Percentiles rank a stretch among this genome's conserved stretches.
Conservation (phyloP, 2,329 filamentous ascomycete species). For the Fusarium phyllophilum region DNA sequence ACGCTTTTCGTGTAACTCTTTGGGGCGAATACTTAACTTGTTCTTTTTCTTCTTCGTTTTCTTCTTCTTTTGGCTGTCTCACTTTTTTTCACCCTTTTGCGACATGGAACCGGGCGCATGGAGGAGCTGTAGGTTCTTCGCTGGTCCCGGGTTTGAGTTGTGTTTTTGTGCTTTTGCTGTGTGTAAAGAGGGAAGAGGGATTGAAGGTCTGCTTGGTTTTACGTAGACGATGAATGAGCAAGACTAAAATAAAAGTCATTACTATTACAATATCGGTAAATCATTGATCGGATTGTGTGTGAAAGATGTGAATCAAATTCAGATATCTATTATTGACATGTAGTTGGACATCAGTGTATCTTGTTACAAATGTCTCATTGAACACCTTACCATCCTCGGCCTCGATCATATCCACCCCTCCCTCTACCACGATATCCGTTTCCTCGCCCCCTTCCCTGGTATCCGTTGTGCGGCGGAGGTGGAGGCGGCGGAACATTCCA, state of each 20-base stretch:
- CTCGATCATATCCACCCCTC: slow-evolving; percentile 48
- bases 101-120: slow-evolving; percentile 16
- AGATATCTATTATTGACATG: not conserved
- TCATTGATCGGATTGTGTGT: not conserved
- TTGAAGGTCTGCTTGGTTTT: slow-evolving; percentile 39
- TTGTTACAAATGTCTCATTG: not conserved
- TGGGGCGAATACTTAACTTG: slow-evolving; percentile 29
- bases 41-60: slow-evolving; percentile 27
- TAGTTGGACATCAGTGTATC: not conserved
- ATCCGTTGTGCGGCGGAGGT: slow-evolving; percentile 37
- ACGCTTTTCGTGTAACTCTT: slow-evolving; percentile 43
- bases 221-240: slow-evolving; percentile 47
- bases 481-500: slow-evolving; percentile 42
- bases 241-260: slow-evolving; percentile 45
- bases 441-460: slow-evolving; percentile 38
- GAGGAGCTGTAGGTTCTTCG: slow-evolving; percentile 22
- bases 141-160: slow-evolving; percentile 24
- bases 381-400: slow-evolving; percentile 39
- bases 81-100: not conserved
- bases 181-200: slow-evolving; percentile 13
- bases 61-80: slow-evolving; percentile 24
- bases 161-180: slow-evolving; percentile 13
- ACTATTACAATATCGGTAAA: slow-evolving; percentile 29
- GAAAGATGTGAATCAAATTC: not conserved
- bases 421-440: slow-evolving; percentile 44